phyloP scores from a whole-genome alignment of 352 stramenopile genomes.

The Elongisporangium prolatum region DNA sequence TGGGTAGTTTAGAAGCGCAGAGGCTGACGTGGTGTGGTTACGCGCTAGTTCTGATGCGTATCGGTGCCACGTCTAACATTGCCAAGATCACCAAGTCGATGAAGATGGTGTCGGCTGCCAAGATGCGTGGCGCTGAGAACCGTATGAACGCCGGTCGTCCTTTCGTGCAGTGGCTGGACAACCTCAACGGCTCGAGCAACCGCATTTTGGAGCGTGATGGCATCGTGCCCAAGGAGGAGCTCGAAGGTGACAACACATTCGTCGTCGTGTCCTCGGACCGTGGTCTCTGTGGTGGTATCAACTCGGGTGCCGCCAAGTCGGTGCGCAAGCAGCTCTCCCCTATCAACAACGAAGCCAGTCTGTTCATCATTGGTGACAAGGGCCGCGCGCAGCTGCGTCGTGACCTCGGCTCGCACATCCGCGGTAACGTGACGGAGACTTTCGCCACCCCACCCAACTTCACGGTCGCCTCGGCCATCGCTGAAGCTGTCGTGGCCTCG shows the following conservation, averaged over 20 bases:
- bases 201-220: constrained; percentile 87
- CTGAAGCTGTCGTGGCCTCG: constrained; percentile 75
- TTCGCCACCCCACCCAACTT: constrained; percentile 87
- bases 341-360: constrained; percentile 61
- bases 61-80: constrained; percentile 98
- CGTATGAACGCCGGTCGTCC: constrained; percentile 78
- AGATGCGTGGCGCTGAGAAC: constrained; percentile 97
- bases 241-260: constrained; percentile 88
- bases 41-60: constrained; percentile 89
- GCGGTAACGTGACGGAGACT: constrained; percentile 79
- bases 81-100: constrained; percentile 99
- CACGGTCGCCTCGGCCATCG: constrained; percentile 88
- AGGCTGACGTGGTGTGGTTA: not conserved
- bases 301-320: constrained; percentile 94
- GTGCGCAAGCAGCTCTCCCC: constrained; percentile 81
- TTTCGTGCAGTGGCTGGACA: constrained; percentile 81
- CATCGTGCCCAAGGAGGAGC: constrained; percentile 76
- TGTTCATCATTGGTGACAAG: constrained; percentile 98
- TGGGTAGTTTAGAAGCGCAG: not conserved
- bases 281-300: constrained; percentile 98
- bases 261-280: constrained; percentile 97
- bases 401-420: constrained; percentile 59
- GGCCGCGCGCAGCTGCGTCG: constrained; percentile 92
- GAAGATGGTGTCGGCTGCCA: constrained; percentile 99
- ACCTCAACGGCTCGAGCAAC: constrained; percentile 69